phyloP scores from a whole-genome alignment of 78 protist species.

The Dictyostelium capitatum region DNA sequence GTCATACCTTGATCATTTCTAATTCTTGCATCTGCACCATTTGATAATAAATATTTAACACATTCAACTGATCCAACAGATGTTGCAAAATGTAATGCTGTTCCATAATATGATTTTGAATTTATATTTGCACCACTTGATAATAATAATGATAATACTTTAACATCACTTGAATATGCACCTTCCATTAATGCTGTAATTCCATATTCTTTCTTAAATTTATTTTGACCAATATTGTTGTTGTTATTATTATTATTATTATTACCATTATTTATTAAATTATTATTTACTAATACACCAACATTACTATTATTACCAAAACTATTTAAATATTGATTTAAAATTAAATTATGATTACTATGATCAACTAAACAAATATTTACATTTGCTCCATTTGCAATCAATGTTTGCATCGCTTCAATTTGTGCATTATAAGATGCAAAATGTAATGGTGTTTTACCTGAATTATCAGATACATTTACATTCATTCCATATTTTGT shows the following conservation, averaged over 20 bases:
- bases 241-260: no score
- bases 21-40: slow-evolving; percentile 50
- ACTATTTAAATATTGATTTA: neutral
- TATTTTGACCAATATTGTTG: neutral
- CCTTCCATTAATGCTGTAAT: slow-evolving; percentile 61
- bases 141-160: neutral
- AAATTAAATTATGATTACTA: neutral
- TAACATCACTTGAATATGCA: slow-evolving; percentile 33
- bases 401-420: slow-evolving; percentile 23
- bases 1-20: slow-evolving; percentile 71
- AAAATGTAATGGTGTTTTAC: slow-evolving; percentile 66
- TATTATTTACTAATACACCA: slow-evolving; percentile 16
- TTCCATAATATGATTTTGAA: slow-evolving; percentile 65
- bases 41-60: slow-evolving; percentile 11
- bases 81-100: slow-evolving; percentile 58
- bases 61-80: slow-evolving; percentile 20
- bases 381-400: slow-evolving; percentile 46
- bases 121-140: slow-evolving; percentile 29
- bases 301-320: neutral
- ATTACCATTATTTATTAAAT: neutral
- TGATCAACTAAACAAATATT: slow-evolving; percentile 30
- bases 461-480: slow-evolving; percentile 55
- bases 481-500: slow-evolving; percentile 49
- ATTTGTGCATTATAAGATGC: slow-evolving; percentile 42
- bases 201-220: slow-evolving; percentile 61